Percentiles rank a stretch among this genome's conserved stretches.
Conservation (phyloP, 2,329 filamentous ascomycete genomes). For the Ceratocystis ficicola region DNA sequence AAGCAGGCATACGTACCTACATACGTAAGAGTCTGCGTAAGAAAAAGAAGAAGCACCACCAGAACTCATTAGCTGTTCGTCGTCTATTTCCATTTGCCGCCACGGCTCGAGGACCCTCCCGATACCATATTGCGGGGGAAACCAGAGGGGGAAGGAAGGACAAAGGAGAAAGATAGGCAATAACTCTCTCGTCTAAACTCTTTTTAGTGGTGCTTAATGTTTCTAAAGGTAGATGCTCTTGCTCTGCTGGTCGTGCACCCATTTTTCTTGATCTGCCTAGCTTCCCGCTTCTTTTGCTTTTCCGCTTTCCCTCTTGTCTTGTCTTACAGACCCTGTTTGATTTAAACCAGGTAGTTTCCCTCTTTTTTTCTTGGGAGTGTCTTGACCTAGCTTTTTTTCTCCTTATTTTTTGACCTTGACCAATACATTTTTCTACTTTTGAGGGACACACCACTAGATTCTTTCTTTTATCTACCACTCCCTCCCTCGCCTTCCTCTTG, state of each 20-base stretch:
- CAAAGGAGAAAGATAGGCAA: not conserved
- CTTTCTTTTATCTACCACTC: not conserved
- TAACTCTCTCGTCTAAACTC: not conserved
- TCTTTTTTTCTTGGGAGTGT: not conserved
- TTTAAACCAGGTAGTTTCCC: conserved; percentile 13
- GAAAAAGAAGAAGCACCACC: not conserved
- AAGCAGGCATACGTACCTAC: conserved; percentile 3
- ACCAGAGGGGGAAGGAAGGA: not conserved
- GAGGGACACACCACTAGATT: not conserved
- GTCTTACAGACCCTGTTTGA: conserved; percentile 4
- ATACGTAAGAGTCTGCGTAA: conserved; percentile 9
- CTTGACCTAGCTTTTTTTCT: not conserved
- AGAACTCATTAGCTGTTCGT: not conserved
- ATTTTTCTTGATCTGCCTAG: not conserved
- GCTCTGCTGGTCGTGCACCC: not conserved
- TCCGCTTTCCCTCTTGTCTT: not conserved
- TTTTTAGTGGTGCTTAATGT: not conserved
- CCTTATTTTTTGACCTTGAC: not conserved
- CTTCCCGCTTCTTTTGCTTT: not conserved
- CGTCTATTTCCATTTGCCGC: not conserved
- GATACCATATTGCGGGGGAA: conserved; percentile 7
- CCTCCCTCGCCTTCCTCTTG: not conserved
- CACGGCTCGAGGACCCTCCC: not conserved
- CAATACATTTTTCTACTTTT: not conserved
- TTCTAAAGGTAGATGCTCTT: not conserved